Evolutionary conservation across 257 asterid species (phyloP), one percentile per base, ranked within the genome.

Genomic region (Solanum ossicruentum): DNA sequence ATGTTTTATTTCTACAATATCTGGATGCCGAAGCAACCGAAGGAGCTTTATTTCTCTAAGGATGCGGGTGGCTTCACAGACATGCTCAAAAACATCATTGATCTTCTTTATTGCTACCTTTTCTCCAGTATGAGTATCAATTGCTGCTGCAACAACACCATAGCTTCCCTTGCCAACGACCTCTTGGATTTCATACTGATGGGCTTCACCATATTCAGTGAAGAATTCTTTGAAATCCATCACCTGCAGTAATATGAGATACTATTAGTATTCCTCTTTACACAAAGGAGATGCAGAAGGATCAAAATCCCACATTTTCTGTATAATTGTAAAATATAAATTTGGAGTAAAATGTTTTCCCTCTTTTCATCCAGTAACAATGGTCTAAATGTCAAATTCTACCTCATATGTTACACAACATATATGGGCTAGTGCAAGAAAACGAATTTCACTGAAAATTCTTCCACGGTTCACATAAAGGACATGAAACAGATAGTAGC

Each of bases 91-190:
- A 79, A 95, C 90, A 88, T 92, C 93, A 83, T 88, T 93, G 84
- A 96, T 95, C 93, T 96, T 96, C 91, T 96, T 95, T 84, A 95
- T 95, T 26, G 99, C 98, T 28, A 96, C 98, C 90, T 92, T 96
- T 86, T 95, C 95, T 88, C 99, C 99, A 7, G 98, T 95, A 90
- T 94, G 98, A 45, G 98, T 94, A 87, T 96, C 98, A 83, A 95
- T 92, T 71, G 99, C 99, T 85, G 99, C 93, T 55, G 98, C 98
- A 82, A 96, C 99, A 32, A 95, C 97, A 39, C 99, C 99, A 84
- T 95, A 96, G 71, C 98, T 96, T 86, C 99, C 99, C 93, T 94
- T 96, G 69, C 99, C 99, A 84, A 96, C 96, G 79, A 96, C 99
- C 92, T 96, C 98, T 88, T 92, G 95, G 86, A 96, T 93, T 86